Evolutionary conservation across 352 stramenopile species (phyloP).

Genomic region (Globisporangium apiculatum): DNA sequence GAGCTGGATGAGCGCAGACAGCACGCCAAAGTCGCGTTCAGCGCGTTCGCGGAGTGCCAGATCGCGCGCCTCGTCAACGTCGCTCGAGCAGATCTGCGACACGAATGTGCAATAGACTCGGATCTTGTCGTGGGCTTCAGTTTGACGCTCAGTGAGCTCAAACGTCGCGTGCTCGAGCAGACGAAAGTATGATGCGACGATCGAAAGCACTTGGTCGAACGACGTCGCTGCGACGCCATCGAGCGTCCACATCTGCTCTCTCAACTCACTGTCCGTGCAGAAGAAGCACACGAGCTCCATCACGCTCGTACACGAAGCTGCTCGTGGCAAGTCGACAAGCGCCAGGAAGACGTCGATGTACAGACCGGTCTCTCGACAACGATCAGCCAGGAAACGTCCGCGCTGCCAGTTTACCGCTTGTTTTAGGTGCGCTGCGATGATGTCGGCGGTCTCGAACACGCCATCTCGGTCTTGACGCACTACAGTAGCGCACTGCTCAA

Average conservation of each 20-base stretch:
- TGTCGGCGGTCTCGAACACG: conserved; percentile 1
- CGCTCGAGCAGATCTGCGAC: conserved; percentile 3
- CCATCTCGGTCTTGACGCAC: conserved; percentile 1
- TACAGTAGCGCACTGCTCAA: conserved; percentile 4
- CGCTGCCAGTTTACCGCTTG: background rate
- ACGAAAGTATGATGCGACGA: conserved; percentile 1
- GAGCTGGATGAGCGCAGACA: conserved; percentile 6
- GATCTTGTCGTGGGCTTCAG: background rate
- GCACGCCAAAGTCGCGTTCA: conserved; percentile 5
- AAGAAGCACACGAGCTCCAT: conserved; percentile 4
- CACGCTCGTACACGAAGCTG: background rate
- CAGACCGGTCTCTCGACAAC: background rate
- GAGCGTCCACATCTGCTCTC: conserved; percentile 3
- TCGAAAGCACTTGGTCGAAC: conserved; percentile 5
- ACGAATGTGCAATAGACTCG: conserved; percentile 12
- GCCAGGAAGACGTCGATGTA: conserved; percentile 5
- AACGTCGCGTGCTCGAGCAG: background rate
- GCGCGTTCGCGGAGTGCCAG: conserved; percentile 2
- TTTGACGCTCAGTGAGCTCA: background rate
- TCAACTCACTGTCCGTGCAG: background rate
- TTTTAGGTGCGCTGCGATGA: conserved; percentile 3
- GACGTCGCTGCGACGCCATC: background rate
- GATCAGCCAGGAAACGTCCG: background rate
- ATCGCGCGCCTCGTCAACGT: conserved; percentile 10
- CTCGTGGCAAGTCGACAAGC: background rate